Conservation (phyloP, 2,329 filamentous ascomycete genomes). For the Monosporascus sp. region DNA sequence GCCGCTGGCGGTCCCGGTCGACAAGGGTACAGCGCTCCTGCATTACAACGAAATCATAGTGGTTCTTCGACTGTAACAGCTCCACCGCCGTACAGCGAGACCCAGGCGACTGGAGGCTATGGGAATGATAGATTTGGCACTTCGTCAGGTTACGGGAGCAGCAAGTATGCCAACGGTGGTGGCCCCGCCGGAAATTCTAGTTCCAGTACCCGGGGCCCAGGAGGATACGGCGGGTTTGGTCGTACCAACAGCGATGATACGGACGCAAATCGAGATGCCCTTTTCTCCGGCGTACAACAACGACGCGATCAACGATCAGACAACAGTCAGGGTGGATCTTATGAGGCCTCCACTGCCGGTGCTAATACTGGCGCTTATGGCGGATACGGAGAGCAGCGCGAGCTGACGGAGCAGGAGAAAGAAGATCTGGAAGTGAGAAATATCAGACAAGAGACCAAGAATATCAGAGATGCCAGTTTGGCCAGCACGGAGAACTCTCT, state of each 20-base stretch:
- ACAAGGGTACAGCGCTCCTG: constrained; percentile 21
- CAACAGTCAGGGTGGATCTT: constrained; percentile 4
- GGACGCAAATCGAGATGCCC: constrained; percentile 54
- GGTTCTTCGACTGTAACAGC: constrained; percentile 22
- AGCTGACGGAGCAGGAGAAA: constrained; percentile 76
- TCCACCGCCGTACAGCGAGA: constrained; percentile 31
- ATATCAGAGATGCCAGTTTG: constrained; percentile 73
- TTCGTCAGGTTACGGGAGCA: constrained; percentile 45
- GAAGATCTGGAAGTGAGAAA: constrained; percentile 68
- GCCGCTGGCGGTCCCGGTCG: constrained; percentile 31
- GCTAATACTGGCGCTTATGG: constrained; percentile 31
- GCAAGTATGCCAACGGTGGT: constrained; percentile 44
- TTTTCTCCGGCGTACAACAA: constrained; percentile 43
- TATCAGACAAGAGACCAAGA: constrained; percentile 68
- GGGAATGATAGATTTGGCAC: constrained; percentile 24
- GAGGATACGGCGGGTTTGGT: constrained; percentile 58
- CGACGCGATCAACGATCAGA: constrained; percentile 19
- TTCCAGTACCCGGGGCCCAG: constrained; percentile 38
- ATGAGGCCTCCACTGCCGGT: constrained; percentile 11
- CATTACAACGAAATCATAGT: constrained; percentile 17
- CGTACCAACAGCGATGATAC: constrained; percentile 37
- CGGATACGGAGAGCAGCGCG: constrained; percentile 62
- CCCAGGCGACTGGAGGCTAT: constrained; percentile 19
- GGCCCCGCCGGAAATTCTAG: constrained; percentile 23
- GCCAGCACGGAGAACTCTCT: constrained; percentile 60